Evolutionary conservation across 805 yeast species (phyloP).

Genomic region (Metschnikowia dekortorum): DNA sequence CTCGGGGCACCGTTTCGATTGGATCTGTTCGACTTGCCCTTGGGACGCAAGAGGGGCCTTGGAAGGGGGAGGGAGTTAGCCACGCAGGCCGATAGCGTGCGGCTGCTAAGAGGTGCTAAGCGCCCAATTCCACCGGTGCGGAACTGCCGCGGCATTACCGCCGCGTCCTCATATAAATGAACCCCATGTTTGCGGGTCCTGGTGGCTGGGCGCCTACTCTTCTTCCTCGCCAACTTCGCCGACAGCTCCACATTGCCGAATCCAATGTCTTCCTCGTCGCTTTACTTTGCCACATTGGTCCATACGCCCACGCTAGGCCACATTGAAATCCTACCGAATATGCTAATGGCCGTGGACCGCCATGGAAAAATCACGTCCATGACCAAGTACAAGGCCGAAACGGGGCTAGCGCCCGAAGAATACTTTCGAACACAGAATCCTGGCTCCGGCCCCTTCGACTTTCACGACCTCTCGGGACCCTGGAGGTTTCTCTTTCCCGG

Average conservation of each 20-base stretch:
- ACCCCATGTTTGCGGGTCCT: neutral
- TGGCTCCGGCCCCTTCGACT: slow-evolving; percentile 2
- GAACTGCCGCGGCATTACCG: neutral
- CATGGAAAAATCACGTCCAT: slow-evolving; percentile 51
- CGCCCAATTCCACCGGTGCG: neutral
- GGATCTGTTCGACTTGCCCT: too few relatives aligned
- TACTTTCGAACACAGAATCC: slow-evolving; percentile 14
- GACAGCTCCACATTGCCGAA: neutral
- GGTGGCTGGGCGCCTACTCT: neutral
- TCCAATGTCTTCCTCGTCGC: slow-evolving; percentile 15
- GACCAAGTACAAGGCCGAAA: slow-evolving; percentile 13
- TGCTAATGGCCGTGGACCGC: slow-evolving; percentile 60
- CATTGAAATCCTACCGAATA: slow-evolving; percentile 51
- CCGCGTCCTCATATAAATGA: neutral
- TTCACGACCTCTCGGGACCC: slow-evolving; percentile 31
- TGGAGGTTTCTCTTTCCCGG: slow-evolving; percentile 60
- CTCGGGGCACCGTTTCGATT: too few relatives aligned
- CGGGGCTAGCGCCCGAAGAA: slow-evolving; percentile 13
- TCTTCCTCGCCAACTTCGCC: neutral
- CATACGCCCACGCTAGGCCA: slow-evolving; percentile 63
- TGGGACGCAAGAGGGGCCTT: too few relatives aligned
- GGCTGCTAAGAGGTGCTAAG: too few relatives aligned
- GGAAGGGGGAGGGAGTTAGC: neutral
- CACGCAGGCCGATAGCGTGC: too few relatives aligned
- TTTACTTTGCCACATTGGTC: slow-evolving; percentile 66